phyloP scores from a whole-genome alignment of 2,329 filamentous ascomycete species.

The Uncinocarpus reesii region DNA sequence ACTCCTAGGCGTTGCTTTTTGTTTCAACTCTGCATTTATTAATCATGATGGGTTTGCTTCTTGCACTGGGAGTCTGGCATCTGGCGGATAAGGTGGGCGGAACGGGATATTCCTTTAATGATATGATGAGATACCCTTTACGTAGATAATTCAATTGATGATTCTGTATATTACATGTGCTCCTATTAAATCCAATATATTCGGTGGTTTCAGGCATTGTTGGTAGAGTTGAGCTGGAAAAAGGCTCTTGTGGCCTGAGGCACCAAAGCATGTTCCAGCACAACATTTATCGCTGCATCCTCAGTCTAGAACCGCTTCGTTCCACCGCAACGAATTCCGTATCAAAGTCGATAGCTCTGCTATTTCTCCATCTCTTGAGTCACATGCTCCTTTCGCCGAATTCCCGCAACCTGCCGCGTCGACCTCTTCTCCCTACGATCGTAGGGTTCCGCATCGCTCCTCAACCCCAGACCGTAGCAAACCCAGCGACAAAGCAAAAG shows the following conservation, averaged over 20 bases:
- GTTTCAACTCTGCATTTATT: background rate
- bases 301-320: background rate
- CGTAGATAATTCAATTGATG: constrained; percentile 2
- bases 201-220: background rate
- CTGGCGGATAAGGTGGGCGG: background rate
- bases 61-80: background rate
- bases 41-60: background rate
- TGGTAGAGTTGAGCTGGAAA: background rate
- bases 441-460: background rate
- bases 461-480: background rate
- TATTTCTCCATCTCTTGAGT: background rate
- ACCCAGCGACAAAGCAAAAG: background rate
- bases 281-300: background rate
- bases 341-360: constrained; percentile 3
- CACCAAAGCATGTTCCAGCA: background rate
- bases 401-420: too few relatives aligned
- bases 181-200: background rate
- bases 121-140: constrained; percentile 9
- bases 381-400: background rate
- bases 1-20: background rate
- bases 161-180: background rate
- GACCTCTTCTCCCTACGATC: background rate
- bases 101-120: background rate
- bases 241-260: constrained; percentile 7
- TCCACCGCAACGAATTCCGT: background rate